Base-by-base conservation (phyloP, 176 grass and related monocot species). In the Ensete ventricosum region DNA sequence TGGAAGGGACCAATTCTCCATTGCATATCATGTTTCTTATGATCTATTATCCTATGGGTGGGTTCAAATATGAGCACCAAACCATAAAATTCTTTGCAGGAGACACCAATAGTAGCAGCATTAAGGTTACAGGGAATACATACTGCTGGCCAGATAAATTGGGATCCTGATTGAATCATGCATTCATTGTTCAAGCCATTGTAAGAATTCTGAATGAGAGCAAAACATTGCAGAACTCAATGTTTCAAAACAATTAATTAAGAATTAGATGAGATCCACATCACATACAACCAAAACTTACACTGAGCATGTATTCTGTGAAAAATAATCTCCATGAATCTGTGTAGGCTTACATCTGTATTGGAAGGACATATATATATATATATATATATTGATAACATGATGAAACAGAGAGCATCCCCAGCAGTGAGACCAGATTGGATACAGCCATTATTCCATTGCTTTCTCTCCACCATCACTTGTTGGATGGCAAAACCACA, bases 391-490 rank as follows among this genome's bases (percentile, higher is more conserved):
- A 3, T 34, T 34, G 29, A 34, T 43, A n/a, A 60, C 57, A 60
- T 60, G 57, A 60, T 60, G 57, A 60, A 60, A 60, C 57, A 60
- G 16, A 60, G 57, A 60, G 57, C 57, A 60, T 20, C 17, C 57
- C 25, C 65, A 68, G 27, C 65, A 68, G 13, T 16, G 25, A 68
- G 25, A 26, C 13, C 65, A 68, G 65, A 68, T 68, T 26, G 22
- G 65, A 68, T 68, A 9, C 65, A 29, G 34, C 27, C 65, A 68
- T 68, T 68, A 68, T 68, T 68, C 23, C 34, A 6, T 43, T 68
- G 5, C 65, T 25, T 34, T 68, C 27, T 68, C 23, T 14, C 57
- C 57, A 14, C 57, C 57, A 62, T 34, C 24, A 68, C 11, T 68
- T 34, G 20, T 68, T 68, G 65, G 25, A 9, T 62, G 57, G 57